A percentile compares a stretch with the other conserved stretches of the same genome.
Conservation (phyloP, 2,329 filamentous ascomycete species). For the Biscogniauxia sp. region DNA sequence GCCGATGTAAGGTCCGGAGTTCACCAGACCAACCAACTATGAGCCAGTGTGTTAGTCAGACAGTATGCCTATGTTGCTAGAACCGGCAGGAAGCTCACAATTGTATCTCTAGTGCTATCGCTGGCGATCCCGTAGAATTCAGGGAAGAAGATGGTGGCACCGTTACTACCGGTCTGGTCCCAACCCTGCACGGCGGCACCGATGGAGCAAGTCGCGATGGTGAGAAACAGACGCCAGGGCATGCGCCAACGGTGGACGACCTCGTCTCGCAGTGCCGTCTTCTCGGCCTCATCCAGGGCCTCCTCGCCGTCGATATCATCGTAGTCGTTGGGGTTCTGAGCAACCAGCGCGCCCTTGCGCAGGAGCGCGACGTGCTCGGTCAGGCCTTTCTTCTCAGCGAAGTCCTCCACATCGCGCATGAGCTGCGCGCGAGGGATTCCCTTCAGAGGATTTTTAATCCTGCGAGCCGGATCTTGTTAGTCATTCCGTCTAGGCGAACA, state of each 20-base stretch:
- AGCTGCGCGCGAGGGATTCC: slow-evolving; percentile 51
- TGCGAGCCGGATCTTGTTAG: slow-evolving; percentile 21
- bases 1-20: slow-evolving; percentile 44
- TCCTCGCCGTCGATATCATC: slow-evolving; percentile 57
- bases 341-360: slow-evolving; percentile 69
- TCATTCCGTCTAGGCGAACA: not conserved
- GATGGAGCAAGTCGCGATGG: slow-evolving; percentile 66
- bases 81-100: slow-evolving; percentile 19
- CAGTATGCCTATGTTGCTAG: slow-evolving; percentile 18
- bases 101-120: slow-evolving; percentile 18
- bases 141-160: slow-evolving; percentile 62
- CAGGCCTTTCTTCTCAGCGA: slow-evolving; percentile 59
- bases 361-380: slow-evolving; percentile 57
- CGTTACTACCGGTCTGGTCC: slow-evolving; percentile 65
- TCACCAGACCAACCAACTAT: slow-evolving; percentile 56
- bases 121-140: slow-evolving; percentile 48
- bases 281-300: slow-evolving; percentile 59
- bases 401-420: slow-evolving; percentile 56
- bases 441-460: slow-evolving; percentile 47
- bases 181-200: slow-evolving; percentile 69
- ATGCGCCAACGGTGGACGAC: slow-evolving; percentile 66
- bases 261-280: slow-evolving; percentile 59
- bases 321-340: slow-evolving; percentile 63
- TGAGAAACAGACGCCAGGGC: slow-evolving; percentile 61
- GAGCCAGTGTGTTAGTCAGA: slow-evolving; percentile 11